Conservation (phyloP, 192 early-diverging fungal species). For the Backusella morwellensis region DNA sequence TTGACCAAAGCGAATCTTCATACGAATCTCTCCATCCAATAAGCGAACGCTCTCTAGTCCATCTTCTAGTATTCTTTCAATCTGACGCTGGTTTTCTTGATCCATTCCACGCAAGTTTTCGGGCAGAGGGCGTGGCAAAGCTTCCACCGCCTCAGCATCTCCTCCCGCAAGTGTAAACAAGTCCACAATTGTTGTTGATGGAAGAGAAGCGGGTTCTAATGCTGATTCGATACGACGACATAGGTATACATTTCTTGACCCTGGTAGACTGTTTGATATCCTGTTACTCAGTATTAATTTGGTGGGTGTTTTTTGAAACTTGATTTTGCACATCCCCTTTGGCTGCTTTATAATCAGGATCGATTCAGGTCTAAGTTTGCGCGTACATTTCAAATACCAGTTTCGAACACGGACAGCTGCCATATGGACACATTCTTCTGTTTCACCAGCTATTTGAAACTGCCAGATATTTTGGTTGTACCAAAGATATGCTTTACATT, state of each 20-base stretch:
- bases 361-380: background rate
- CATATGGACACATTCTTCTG: constrained; percentile 8
- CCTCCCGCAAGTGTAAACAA: background rate
- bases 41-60: constrained; percentile 33
- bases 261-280: background rate
- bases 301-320: constrained; percentile 5
- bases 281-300: background rate
- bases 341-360: constrained; percentile 20
- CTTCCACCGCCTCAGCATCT: background rate
- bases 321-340: background rate
- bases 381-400: constrained; percentile 28
- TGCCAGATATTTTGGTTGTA: constrained; percentile 21
- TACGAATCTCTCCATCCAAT: constrained; percentile 35
- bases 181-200: background rate
- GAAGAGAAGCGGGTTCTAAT: background rate
- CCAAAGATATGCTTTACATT: constrained; percentile 39
- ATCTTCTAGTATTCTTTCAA: constrained; percentile 22
- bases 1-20: constrained; percentile 40
- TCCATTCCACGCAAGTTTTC: background rate
- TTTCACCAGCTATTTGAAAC: constrained; percentile 23
- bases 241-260: background rate
- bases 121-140: background rate
- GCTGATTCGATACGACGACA: background rate
- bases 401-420: constrained; percentile 36
- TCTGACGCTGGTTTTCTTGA: constrained; percentile 10